Evolutionary conservation across 1,284 basidiomycete species (phyloP).

Genomic region (Papiliotrema laurentii): DNA sequence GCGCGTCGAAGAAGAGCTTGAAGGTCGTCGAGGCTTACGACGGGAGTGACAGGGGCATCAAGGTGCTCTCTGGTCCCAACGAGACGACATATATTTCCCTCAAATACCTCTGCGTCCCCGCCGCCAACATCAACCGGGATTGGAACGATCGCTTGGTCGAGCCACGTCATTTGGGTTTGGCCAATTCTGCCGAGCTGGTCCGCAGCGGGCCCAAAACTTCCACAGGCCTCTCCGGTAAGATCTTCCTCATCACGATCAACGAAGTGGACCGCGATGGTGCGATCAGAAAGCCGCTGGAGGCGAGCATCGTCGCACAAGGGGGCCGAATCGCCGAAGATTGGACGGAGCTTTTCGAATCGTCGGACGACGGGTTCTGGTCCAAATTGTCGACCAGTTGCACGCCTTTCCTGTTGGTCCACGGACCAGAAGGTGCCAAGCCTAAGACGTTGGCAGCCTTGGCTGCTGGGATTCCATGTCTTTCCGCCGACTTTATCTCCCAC

Average conservation of each 20-base stretch:
- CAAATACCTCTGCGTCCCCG: neutral
- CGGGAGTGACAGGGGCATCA: neutral
- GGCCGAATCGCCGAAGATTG: slow-evolving; percentile 64
- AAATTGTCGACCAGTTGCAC: slow-evolving; percentile 30
- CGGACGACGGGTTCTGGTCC: slow-evolving; percentile 44
- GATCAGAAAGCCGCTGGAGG: slow-evolving; percentile 45
- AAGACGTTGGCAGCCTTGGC: slow-evolving; percentile 78
- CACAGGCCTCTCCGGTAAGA: neutral
- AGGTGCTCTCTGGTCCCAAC: neutral
- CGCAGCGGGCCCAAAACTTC: neutral
- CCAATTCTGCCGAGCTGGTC: neutral
- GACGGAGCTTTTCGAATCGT: slow-evolving; percentile 60
- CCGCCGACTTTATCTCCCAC: slow-evolving; percentile 58
- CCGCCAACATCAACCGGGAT: neutral
- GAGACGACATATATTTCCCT: neutral
- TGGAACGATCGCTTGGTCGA: neutral
- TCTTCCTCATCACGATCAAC: neutral
- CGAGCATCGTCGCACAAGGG: slow-evolving; percentile 55
- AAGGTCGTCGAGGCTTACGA: neutral
- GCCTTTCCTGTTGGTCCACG: slow-evolving; percentile 64
- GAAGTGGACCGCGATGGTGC: neutral
- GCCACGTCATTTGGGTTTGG: neutral
- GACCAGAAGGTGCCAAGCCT: slow-evolving; percentile 63
- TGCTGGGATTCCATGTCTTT: slow-evolving; percentile 78
- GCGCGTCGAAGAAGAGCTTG: neutral